phyloP scores from a whole-genome alignment of 768 basidiomycete species.

The Lentinula sp. region DNA sequence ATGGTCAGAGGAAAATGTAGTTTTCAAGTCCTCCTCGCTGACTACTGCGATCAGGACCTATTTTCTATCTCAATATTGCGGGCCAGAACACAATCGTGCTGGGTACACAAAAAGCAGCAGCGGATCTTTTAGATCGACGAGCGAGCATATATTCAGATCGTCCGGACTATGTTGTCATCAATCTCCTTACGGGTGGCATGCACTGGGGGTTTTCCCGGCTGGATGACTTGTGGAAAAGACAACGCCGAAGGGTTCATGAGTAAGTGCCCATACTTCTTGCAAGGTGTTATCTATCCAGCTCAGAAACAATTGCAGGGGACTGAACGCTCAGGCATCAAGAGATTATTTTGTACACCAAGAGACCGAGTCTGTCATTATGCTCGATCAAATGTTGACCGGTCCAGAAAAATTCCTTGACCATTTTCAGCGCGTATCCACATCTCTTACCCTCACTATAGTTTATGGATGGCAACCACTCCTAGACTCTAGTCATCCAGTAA shows the following conservation, averaged over 20 bases:
- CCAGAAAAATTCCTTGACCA: neutral
- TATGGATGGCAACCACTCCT: constrained; percentile 12
- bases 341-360: neutral
- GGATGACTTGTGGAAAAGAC: neutral
- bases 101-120: neutral
- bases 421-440: constrained; percentile 10
- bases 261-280: constrained; percentile 1
- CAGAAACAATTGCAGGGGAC: neutral
- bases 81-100: constrained; percentile 1
- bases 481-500: constrained; percentile 9
- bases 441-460: constrained; percentile 8
- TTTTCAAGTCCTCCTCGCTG: neutral
- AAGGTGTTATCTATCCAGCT: neutral
- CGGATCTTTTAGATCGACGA: constrained; percentile 1
- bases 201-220: neutral
- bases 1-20: constrained; percentile 17
- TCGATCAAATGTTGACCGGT: neutral
- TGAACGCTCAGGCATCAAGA: neutral
- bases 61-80: neutral
- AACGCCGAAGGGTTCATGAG: constrained; percentile 16
- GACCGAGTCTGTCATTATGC: neutral
- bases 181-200: neutral
- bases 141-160: neutral
- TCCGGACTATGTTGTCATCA: neutral
- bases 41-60: neutral